Evolutionary conservation across 768 basidiomycete species (phyloP), one percentile per base, ranked within the genome.

Genomic region (Psilocybe tampanensis): DNA sequence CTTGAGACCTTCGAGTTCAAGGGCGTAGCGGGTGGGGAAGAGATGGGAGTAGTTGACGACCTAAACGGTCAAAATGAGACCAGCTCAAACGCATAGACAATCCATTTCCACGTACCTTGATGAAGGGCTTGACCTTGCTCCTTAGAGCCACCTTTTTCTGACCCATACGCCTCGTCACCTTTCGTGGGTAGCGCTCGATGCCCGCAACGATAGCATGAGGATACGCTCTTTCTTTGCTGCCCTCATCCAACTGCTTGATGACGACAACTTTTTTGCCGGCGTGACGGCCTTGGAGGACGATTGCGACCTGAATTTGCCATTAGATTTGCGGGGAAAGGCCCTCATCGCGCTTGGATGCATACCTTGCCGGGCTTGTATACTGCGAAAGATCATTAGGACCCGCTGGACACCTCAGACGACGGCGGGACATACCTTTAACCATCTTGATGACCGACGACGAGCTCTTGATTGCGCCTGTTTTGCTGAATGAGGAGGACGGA

Each of bases 191-290:
- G 65, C 95, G 87, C 82, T 99, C 96, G 72, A 99, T 86, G 64
- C 97, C 97, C 57, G 95, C 97, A 70, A 98, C 96, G 71, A 99
- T 89, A 67, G 97, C 97, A 74, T 99, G 95, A 63, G 96, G 92
- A 80, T 97, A 99, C 55, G 89, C 93, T 61, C 93, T 85, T 66
- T 95, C 94, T 79, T 98, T 98, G 66, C 90, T 94, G 41, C 95
- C 95, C 73, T 98, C 97, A 72, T 99, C 97, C 61, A 88, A 73
- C 76, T 98, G 96, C 80, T 95, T 97, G 77, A 99, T 94, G 64
- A 98, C 92, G 60, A 99, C 96, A 65, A 98, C 96, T 84, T 99
- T 99, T 83, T 93, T 94, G 72, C 97, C 97, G 64, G 97, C 97
- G 75, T 98, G 97, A 73, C 97, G 95, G 73, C 97, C 97, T 79